These are phyloP conservation scores for Kalmusia sp. DNA, from an alignment of 2,329 filamentous ascomycete genomes.

Conservation along the genomic window DNA sequence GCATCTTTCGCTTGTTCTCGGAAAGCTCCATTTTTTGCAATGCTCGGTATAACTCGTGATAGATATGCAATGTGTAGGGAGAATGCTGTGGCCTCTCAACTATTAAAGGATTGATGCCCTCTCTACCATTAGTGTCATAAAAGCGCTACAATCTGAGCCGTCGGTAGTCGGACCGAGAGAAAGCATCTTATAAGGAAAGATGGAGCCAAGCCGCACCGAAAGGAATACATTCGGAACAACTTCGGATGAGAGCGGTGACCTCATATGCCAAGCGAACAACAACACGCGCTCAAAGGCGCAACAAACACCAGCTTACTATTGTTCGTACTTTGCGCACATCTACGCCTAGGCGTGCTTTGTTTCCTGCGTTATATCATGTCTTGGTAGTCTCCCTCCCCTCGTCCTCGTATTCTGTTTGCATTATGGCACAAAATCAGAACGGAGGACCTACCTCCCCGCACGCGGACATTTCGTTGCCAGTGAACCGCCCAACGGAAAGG, in stretches of 20 bases:
- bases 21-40: conserved; percentile 30
- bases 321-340: conserved; percentile 13
- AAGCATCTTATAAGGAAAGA: no score
- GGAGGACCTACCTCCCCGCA: conserved; percentile 28
- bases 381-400: conserved; percentile 3
- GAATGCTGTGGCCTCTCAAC: no score
- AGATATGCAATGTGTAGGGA: neutral
- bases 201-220: no score
- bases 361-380: conserved; percentile 10
- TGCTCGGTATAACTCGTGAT: neutral
- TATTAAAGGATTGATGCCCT: no score
- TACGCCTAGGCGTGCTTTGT: neutral
- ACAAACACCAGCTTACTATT: conserved; percentile 20
- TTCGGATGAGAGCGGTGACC: neutral
- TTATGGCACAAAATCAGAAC: conserved; percentile 14
- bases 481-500: conserved; percentile 30
- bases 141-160: no score
- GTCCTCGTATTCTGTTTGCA: neutral
- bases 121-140: no score
- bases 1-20: conserved; percentile 60
- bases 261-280: conserved; percentile 8
- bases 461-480: conserved; percentile 39
- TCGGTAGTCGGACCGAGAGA: no score
- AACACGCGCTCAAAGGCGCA: conserved; percentile 5
- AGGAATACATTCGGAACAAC: neutral